These are phyloP conservation scores for Cladosporium oxysporum DNA, from an alignment of 2,329 filamentous ascomycete genomes.

Conservation along the genomic window DNA sequence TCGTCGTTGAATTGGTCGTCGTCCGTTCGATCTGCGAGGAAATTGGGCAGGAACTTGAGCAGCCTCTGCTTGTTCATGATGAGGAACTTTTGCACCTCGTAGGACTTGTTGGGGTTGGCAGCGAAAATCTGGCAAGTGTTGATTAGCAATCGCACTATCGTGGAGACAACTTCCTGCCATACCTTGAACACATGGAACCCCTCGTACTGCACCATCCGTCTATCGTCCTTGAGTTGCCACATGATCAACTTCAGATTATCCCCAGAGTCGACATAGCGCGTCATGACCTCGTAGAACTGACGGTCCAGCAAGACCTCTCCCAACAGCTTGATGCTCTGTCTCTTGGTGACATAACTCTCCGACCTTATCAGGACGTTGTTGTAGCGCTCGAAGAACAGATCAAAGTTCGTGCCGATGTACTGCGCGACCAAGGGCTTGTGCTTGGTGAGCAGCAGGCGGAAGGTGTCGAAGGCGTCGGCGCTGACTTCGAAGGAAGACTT, in stretches of 20 bases:
- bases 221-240: slow-evolving; percentile 92
- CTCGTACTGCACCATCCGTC: slow-evolving; percentile 99
- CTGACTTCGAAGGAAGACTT: slow-evolving; percentile 95
- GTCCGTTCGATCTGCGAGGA: slow-evolving; percentile 91
- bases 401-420: slow-evolving; percentile 87
- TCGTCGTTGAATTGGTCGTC: slow-evolving; percentile 99
- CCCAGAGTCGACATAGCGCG: slow-evolving; percentile 88
- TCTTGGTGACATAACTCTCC: slow-evolving; percentile 94
- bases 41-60: slow-evolving; percentile 83
- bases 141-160: slow-evolving; percentile 19
- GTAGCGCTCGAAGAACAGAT: slow-evolving; percentile 88
- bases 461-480: slow-evolving; percentile 96
- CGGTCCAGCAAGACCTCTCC: slow-evolving; percentile 93
- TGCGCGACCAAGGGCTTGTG: slow-evolving; percentile 89
- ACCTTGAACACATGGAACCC: slow-evolving; percentile 98
- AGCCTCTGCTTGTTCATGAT: slow-evolving; percentile 95
- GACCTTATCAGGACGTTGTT: slow-evolving; percentile 86
- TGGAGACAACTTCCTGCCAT: neutral
- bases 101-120: slow-evolving; percentile 96
- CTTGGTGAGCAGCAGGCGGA: slow-evolving; percentile 88
- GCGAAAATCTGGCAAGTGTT: slow-evolving; percentile 72
- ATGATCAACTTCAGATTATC: slow-evolving; percentile 98
- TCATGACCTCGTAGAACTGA: slow-evolving; percentile 98
- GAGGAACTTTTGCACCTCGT: slow-evolving; percentile 90
- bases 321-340: slow-evolving; percentile 95